Conservation (phyloP, 192 early-diverging fungal species). For the Paraglomus brasilianum region DNA sequence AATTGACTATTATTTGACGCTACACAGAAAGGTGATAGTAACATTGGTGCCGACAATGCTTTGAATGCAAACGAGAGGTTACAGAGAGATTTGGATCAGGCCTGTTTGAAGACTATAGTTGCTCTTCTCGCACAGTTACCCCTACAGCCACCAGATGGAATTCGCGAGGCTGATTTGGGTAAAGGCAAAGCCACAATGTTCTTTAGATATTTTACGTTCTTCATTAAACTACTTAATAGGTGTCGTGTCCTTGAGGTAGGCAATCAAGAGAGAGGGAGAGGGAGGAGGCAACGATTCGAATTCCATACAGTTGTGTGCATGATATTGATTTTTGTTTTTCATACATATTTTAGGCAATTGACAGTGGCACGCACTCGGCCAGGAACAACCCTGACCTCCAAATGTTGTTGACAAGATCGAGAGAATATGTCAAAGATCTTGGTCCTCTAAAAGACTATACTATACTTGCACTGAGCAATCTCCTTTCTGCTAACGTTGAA, state of each 20-base stretch:
- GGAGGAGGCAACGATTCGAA: too few relatives aligned
- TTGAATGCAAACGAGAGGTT: conserved; percentile 57
- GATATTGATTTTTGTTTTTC: too few relatives aligned
- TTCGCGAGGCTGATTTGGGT: conserved; percentile 56
- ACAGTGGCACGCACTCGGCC: conserved; percentile 29
- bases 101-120: conserved; percentile 75
- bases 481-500: conserved; percentile 90
- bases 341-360: conserved; percentile 24
- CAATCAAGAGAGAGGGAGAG: too few relatives aligned
- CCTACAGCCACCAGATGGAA: conserved; percentile 62
- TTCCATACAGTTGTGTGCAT: too few relatives aligned
- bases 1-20: background rate
- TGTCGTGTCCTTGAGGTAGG: conserved; percentile 61
- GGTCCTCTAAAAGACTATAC: conserved; percentile 78
- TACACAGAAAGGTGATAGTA: conserved; percentile 38
- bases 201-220: conserved; percentile 74
- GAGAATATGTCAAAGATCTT: conserved; percentile 61
- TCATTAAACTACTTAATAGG: conserved; percentile 68
- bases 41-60: conserved; percentile 38
- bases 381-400: conserved; percentile 35
- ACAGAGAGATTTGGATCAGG: conserved; percentile 73
- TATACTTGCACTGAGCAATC: conserved; percentile 85
- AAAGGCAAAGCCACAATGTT: conserved; percentile 67
- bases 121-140: conserved; percentile 68
- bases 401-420: conserved; percentile 44